phyloP scores from a whole-genome alignment of 352 stramenopile species.

The Phytophthora cryptogea region DNA sequence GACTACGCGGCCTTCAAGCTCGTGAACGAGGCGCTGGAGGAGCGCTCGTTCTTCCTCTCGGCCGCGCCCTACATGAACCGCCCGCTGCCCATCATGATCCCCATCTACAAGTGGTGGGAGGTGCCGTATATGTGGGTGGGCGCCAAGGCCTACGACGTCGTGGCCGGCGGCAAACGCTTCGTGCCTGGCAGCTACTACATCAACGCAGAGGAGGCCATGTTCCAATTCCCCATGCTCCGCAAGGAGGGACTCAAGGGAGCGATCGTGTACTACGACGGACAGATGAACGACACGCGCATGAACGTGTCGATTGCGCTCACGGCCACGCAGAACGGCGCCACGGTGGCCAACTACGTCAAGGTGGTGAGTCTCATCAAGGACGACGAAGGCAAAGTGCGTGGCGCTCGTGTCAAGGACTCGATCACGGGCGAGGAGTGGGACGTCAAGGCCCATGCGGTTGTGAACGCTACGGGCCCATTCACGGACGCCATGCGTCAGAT shows the following conservation, averaged over 20 bases:
- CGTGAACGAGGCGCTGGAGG: constrained; percentile 93
- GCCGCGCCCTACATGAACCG: constrained; percentile 95
- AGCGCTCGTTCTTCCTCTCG: constrained; percentile 92
- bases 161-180: constrained; percentile 88
- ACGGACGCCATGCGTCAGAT: constrained; percentile 90
- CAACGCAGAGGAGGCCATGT: constrained; percentile 90
- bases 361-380: constrained; percentile 89
- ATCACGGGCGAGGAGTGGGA: constrained; percentile 91
- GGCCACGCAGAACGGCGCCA: constrained; percentile 92
- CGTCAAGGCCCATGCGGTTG: constrained; percentile 87
- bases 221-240: constrained; percentile 95
- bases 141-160: constrained; percentile 93
- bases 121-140: constrained; percentile 95
- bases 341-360: constrained; percentile 92
- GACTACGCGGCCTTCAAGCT: constrained; percentile 91
- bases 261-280: constrained; percentile 90
- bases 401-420: constrained; percentile 89
- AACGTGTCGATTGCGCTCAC: constrained; percentile 95
- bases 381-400: constrained; percentile 80
- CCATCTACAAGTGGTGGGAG: constrained; percentile 95
- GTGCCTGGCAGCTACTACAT: constrained; percentile 92
- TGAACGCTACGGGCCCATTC: constrained; percentile 97
- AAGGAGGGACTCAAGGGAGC: constrained; percentile 92
- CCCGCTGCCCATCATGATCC: constrained; percentile 95
- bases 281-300: constrained; percentile 97